A percentile compares a stretch with the other conserved stretches of the same genome.
Evolutionary conservation across 2,329 filamentous ascomycete species (phyloP).

Genomic region (Pestalotiopsis sp.): DNA sequence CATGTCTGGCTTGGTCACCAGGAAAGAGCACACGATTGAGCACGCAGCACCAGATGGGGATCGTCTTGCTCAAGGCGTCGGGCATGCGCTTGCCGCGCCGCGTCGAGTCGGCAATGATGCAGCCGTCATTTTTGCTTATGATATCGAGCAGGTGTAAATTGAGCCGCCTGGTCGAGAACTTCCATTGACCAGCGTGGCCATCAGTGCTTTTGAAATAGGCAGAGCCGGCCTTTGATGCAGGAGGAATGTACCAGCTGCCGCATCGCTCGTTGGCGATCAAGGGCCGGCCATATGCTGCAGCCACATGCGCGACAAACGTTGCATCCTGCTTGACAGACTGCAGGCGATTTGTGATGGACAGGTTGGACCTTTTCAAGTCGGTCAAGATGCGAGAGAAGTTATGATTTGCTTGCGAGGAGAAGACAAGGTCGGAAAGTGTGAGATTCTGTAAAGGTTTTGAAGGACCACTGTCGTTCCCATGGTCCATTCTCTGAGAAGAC

Average conservation of each 20-base stretch:
- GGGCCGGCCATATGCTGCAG: slow-evolving; percentile 60
- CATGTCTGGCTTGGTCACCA: slow-evolving; percentile 35
- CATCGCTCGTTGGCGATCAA: slow-evolving; percentile 93
- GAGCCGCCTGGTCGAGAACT: slow-evolving; percentile 80
- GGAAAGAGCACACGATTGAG: slow-evolving; percentile 81
- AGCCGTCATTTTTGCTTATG: slow-evolving; percentile 69
- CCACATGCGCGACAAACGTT: slow-evolving; percentile 68
- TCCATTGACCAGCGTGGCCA: slow-evolving; percentile 89
- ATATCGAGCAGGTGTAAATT: slow-evolving; percentile 81
- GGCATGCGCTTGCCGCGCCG: slow-evolving; percentile 92
- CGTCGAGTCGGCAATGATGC: slow-evolving; percentile 91
- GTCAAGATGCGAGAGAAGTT: slow-evolving; percentile 72
- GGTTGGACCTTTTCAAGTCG: slow-evolving; percentile 74
- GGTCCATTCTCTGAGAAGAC: not conserved
- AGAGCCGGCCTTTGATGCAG: slow-evolving; percentile 65
- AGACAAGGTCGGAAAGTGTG: slow-evolving; percentile 45
- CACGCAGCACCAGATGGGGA: slow-evolving; percentile 92
- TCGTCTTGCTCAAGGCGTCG: slow-evolving; percentile 89
- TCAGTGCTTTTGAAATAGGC: slow-evolving; percentile 99
- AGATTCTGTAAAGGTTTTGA: not conserved
- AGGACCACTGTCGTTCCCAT: not conserved
- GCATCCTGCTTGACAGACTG: slow-evolving; percentile 78
- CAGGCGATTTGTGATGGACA: slow-evolving; percentile 82
- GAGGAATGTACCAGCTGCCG: slow-evolving; percentile 90
- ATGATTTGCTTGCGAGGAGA: slow-evolving; percentile 56